Evolutionary conservation across 371 early-diverging fungal species (phyloP).

Genomic region (Mucor velutinosus): DNA sequence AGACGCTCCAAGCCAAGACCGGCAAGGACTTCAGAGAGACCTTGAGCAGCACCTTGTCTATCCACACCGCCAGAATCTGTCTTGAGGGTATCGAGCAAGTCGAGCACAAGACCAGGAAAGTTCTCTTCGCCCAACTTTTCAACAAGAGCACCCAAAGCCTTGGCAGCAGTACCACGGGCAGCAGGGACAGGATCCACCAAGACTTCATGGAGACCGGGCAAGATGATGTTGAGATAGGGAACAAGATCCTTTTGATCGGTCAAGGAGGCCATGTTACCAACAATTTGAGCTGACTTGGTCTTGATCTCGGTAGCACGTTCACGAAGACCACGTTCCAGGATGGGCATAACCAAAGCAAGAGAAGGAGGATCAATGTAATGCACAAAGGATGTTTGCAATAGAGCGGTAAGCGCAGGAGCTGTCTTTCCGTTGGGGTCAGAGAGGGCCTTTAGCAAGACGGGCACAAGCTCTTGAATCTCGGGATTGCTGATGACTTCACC

Average conservation of each 20-base stretch:
- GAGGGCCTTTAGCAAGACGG: slow-evolving; percentile 84
- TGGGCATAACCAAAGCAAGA: slow-evolving; percentile 93
- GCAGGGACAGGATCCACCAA: slow-evolving; percentile 96
- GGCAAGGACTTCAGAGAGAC: slow-evolving; percentile 90
- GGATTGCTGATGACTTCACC: slow-evolving; percentile 97
- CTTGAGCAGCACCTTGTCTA: slow-evolving; percentile 97
- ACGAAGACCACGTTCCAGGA: slow-evolving; percentile 90
- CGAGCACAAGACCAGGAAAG: slow-evolving; percentile 90
- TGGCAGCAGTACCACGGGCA: slow-evolving; percentile 92
- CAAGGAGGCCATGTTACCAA: slow-evolving; percentile 94
- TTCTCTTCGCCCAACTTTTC: slow-evolving; percentile 89
- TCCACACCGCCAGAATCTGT: slow-evolving; percentile 90
- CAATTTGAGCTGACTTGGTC: slow-evolving; percentile 94
- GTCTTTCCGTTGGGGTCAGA: slow-evolving; percentile 91
- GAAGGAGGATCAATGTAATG: slow-evolving; percentile 98
- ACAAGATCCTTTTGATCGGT: slow-evolving; percentile 90
- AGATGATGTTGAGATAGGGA: slow-evolving; percentile 80
- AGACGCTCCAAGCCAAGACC: slow-evolving; percentile 90
- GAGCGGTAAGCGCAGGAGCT: slow-evolving; percentile 75
- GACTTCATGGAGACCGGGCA: slow-evolving; percentile 89
- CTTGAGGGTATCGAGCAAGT: slow-evolving; percentile 83
- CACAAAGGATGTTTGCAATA: slow-evolving; percentile 92
- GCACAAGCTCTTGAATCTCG: slow-evolving; percentile 92
- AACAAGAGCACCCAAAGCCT: slow-evolving; percentile 91
- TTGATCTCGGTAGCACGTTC: slow-evolving; percentile 91